Base-by-base conservation (phyloP, 2,329 filamentous ascomycete species). In the Dactylellina haptotyla region DNA sequence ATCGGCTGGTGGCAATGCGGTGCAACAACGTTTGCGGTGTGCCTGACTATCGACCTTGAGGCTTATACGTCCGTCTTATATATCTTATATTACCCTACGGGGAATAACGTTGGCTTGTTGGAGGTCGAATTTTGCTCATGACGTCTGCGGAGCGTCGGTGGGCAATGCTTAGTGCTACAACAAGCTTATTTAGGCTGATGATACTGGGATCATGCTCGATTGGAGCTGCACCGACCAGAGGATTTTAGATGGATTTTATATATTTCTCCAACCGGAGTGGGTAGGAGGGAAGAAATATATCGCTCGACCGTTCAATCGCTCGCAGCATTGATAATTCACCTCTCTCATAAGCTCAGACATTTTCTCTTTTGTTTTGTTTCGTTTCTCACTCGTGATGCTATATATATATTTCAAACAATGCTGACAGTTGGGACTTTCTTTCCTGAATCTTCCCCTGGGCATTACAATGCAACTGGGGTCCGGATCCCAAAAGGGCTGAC, bases 341-440 rank as follows among this genome's bases (percentile, higher is more conserved):
- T 41, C 37, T n/a, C 37, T 12, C 30, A 54, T 54, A 54, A 54
- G 50, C 50, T 54, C 50, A 54, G 50, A 54, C 50, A 39, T 54
- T 54, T 12, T 12, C n/a, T n/a, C n/a, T n/a, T n/a, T n/a, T n/a
- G n/a, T n/a, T n/a, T n/a, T n/a, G n/a, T n/a, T 50, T 16, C 30
- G 5, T 20, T 23, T 43, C 18, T 25, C 45, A 3, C 45, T 26
- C 23, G 20, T 5, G 2, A 28, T 30, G 20, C 5, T 5, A 20
- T 50, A 50, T 50, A 50, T 50, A 50, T 50, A 50, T n/a, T n/a
- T n/a, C 12, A 25, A 54, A 25, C n/a, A 20, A 6, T 26, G 32
- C 30, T 54, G 16, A 37, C 30, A 9, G 16, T 12, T 26, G 8
- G 50, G 50, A 26, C n/a, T 54, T 54, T 54, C 10, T 54, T 39